These are phyloP conservation scores for Rhodamnia rubescens DNA, from an alignment of 345 rosid genomes.

Conservation along the genomic window DNA sequence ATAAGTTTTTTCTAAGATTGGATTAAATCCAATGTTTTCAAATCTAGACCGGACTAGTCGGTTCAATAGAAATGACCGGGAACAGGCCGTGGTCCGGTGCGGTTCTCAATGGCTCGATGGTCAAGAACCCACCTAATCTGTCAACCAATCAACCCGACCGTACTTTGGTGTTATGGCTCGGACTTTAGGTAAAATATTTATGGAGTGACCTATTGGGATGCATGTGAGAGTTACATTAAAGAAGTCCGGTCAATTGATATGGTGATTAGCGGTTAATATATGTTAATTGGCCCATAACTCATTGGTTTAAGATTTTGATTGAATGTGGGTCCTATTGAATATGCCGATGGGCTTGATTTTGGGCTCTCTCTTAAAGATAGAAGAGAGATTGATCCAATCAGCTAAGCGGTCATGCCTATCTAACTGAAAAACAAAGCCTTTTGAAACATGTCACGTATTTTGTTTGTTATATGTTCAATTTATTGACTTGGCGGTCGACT, in stretches of 20 bases:
- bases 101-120: not conserved
- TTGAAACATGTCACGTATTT: not conserved
- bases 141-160: not conserved
- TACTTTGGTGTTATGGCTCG: no score
- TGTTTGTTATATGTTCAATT: not conserved
- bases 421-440: not conserved
- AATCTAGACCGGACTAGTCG: no score
- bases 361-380: not conserved
- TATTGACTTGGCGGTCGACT: not conserved
- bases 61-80: no score
- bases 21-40: no score
- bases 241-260: no score
- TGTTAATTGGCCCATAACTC: no score
- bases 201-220: not conserved
- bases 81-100: not conserved
- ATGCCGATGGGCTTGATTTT: no score
- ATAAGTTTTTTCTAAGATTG: no score
- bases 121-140: not conserved
- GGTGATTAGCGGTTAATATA: no score
- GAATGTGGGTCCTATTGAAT: no score
- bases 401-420: not conserved
- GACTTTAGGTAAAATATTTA: not conserved
- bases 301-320: no score
- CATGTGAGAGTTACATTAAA: no score
- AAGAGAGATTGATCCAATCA: not conserved